Percentiles rank a stretch among this genome's conserved stretches.
Conservation (phyloP, 1,284 basidiomycete species). For the Blastosporella zonata region DNA sequence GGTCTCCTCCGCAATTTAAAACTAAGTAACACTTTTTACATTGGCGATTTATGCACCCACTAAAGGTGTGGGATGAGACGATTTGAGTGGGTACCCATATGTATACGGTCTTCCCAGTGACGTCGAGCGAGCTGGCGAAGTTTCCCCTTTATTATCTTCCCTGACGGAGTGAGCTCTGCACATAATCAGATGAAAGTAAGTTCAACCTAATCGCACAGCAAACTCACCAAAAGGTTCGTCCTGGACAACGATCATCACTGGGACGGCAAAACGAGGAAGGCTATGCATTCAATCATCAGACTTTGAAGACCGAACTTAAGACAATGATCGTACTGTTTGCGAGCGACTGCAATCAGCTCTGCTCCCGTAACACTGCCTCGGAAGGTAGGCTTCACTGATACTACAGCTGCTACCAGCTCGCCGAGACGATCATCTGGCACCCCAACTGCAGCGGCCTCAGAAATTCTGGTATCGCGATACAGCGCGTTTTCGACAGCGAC, state of each 20-base stretch:
- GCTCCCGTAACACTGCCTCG: slow-evolving; percentile 14
- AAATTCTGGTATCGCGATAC: slow-evolving; percentile 49
- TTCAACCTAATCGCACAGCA: neutral
- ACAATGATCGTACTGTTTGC: slow-evolving; percentile 13
- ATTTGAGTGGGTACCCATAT: slow-evolving; percentile 22
- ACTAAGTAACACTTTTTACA: too few species aligned
- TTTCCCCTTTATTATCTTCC: slow-evolving; percentile 55
- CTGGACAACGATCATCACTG: slow-evolving; percentile 51
- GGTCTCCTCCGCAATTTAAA: too few species aligned
- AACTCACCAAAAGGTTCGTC: slow-evolving; percentile 41
- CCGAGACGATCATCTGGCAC: slow-evolving; percentile 18
- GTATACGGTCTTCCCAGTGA: slow-evolving; percentile 42
- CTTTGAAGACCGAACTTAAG: slow-evolving; percentile 1
- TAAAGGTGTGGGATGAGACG: slow-evolving; percentile 30
- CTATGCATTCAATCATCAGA: slow-evolving; percentile 25
- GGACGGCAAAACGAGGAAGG: slow-evolving; percentile 54
- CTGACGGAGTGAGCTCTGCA: slow-evolving; percentile 51
- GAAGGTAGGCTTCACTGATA: slow-evolving; percentile 13
- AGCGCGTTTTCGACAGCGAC: slow-evolving; percentile 67
- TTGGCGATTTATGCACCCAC: slow-evolving; percentile 1
- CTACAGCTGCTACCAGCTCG: slow-evolving; percentile 17
- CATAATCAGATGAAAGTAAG: neutral
- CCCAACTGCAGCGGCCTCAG: slow-evolving; percentile 34
- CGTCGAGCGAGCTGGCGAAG: slow-evolving; percentile 43
- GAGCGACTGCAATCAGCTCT: slow-evolving; percentile 9